phyloP scores from a whole-genome alignment of 257 asterid genomes.

The Leonotis leonurus region DNA sequence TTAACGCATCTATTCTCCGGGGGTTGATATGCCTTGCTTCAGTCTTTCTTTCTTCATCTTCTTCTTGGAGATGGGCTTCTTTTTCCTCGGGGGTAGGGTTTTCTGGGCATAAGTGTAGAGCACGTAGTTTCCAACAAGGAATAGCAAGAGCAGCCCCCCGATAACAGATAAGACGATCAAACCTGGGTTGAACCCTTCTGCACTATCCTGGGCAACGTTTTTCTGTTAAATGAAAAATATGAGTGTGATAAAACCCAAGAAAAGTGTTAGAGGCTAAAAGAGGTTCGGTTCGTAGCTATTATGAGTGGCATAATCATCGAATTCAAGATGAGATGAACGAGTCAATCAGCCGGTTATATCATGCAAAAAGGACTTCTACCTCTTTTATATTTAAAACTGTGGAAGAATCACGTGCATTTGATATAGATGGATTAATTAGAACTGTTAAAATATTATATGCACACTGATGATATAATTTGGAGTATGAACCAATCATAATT shows the following conservation, averaged over 20 bases:
- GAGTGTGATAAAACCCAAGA: too few species aligned
- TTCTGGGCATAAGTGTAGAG: slow-evolving; percentile 74
- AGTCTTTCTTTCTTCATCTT: slow-evolving; percentile 91
- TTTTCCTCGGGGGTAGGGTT: slow-evolving; percentile 80
- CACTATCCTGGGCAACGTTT: slow-evolving; percentile 32
- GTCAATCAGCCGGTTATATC: not conserved
- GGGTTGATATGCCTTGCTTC: slow-evolving; percentile 90
- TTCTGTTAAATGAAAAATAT: slow-evolving; percentile 31
- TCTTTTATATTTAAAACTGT: not conserved
- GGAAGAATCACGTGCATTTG: not conserved
- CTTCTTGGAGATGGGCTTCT: slow-evolving; percentile 95
- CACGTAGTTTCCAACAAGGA: slow-evolving; percentile 74
- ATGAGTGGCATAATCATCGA: not conserved
- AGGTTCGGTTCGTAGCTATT: too few species aligned
- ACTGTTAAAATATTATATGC: not conserved
- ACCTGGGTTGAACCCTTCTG: slow-evolving; percentile 80
- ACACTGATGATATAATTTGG: too few species aligned
- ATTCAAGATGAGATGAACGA: not conserved
- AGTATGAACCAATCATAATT: not conserved
- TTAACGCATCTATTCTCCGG: slow-evolving; percentile 58
- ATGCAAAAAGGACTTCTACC: not conserved
- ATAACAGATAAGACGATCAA: slow-evolving; percentile 68
- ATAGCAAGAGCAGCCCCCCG: slow-evolving; percentile 58
- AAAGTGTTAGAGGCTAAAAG: not conserved
- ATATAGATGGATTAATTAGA: not conserved